A percentile compares a stretch with the other conserved stretches of the same genome.
Conservation (phyloP, 495 filamentous ascomycete species). For the Neurospora sp. region DNA sequence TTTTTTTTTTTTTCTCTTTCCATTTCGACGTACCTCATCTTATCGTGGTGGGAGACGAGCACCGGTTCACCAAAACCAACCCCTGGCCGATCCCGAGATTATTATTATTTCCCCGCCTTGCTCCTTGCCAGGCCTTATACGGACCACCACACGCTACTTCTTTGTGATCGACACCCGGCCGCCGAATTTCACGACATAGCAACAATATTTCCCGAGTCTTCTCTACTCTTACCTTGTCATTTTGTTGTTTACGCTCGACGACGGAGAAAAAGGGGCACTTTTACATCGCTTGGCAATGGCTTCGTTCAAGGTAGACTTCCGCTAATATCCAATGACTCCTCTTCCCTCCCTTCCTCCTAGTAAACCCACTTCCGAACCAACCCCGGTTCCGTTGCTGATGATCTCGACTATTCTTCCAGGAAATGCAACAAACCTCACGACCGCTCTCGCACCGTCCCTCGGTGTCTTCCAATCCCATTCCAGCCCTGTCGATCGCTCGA, state of each 20-base stretch:
- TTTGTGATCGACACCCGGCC: neutral
- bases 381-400: constrained; percentile 28
- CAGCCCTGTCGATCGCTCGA: constrained; percentile 28
- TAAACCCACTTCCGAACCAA: neutral
- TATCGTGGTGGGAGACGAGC: neutral
- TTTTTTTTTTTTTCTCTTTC: constrained; percentile 11
- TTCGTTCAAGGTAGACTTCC: constrained; percentile 40
- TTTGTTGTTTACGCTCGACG: neutral
- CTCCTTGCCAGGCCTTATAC: constrained; percentile 5
- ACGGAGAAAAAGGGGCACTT: constrained; percentile 4
- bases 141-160: constrained; percentile 7
- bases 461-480: constrained; percentile 28
- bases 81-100: constrained; percentile 24
- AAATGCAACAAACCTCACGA: constrained; percentile 38
- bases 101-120: constrained; percentile 26
- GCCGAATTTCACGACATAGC: constrained; percentile 1
- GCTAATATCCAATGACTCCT: constrained; percentile 14
- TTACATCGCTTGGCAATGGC: constrained; percentile 34
- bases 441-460: constrained; percentile 41
- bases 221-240: neutral
- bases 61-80: neutral
- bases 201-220: neutral
- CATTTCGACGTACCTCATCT: neutral
- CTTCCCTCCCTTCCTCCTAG: constrained; percentile 17
- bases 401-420: constrained; percentile 26